Conservation (phyloP, 73 alveolate genomes). For the Durusdinium trenchii region DNA sequence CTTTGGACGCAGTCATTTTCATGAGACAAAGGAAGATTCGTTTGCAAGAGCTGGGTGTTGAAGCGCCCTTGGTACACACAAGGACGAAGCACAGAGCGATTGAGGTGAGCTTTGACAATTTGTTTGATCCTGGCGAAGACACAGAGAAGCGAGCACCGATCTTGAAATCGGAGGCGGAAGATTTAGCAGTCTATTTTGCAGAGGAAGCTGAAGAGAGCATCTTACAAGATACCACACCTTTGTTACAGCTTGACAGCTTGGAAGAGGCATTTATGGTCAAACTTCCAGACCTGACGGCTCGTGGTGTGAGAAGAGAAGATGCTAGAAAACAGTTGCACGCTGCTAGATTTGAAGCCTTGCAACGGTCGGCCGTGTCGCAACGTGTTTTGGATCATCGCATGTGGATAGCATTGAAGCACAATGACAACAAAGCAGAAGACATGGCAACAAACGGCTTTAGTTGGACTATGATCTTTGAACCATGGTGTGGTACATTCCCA, state of each 20-base stretch:
- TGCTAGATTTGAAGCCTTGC: background rate
- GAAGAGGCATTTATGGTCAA: background rate
- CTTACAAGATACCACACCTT: background rate
- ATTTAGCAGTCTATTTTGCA: background rate
- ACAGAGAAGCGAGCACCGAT: background rate
- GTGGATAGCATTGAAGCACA: background rate
- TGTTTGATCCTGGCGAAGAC: background rate
- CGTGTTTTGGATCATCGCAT: background rate
- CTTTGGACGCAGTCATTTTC: background rate
- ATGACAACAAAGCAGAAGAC: slow-evolving; percentile 7
- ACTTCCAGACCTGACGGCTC: background rate
- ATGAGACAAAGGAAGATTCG: background rate
- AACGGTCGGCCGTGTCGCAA: background rate
- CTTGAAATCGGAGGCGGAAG: background rate
- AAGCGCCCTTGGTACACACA: background rate
- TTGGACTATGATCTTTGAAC: background rate
- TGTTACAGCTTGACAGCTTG: background rate
- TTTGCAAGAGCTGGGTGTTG: background rate
- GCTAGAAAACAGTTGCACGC: background rate
- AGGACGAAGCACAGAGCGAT: background rate
- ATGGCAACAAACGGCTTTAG: no score
- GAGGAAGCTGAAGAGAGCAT: background rate
- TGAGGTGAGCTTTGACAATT: background rate
- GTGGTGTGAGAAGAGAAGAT: background rate
- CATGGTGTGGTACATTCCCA: background rate